Conservation (phyloP, 805 yeast species). For the Candida sonorensis region DNA sequence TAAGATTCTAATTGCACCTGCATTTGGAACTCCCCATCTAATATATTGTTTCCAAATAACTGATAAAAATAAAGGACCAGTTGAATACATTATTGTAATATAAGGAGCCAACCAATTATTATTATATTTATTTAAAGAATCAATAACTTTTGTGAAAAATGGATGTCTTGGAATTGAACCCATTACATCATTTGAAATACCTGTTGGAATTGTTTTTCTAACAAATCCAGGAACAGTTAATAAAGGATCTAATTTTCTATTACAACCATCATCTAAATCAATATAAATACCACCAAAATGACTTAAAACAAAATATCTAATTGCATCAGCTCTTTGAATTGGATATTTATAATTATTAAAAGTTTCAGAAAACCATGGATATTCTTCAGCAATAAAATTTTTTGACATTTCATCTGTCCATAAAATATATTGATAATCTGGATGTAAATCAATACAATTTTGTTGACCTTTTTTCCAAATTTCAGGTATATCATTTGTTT, state of each 20-base stretch:
- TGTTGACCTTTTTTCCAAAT: conserved; percentile 75
- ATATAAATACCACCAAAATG: conserved; percentile 89
- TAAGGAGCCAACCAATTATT: conserved; percentile 81
- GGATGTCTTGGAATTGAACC: conserved; percentile 86
- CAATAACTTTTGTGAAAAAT: conserved; percentile 65
- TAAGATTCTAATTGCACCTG: conserved; percentile 60
- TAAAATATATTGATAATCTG: conserved; percentile 78
- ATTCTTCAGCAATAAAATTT: conserved; percentile 69
- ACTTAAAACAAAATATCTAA: conserved; percentile 74
- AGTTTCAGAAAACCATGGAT: conserved; percentile 79
- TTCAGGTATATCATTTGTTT: conserved; percentile 70
- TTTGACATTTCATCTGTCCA: conserved; percentile 89
- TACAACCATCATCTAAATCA: conserved; percentile 87
- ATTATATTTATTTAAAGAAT: conserved; percentile 54
- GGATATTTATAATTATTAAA: conserved; percentile 76
- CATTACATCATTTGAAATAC: conserved; percentile 90
- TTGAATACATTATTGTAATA: conserved; percentile 85
- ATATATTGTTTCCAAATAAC: conserved; percentile 85
- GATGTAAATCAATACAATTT: conserved; percentile 70
- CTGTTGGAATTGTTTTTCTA: conserved; percentile 83
- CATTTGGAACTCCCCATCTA: conserved; percentile 67
- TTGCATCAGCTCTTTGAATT: conserved; percentile 86
- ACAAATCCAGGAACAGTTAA: conserved; percentile 80
- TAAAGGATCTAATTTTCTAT: conserved; percentile 70
- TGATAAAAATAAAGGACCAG: conserved; percentile 85